phyloP scores from a whole-genome alignment of 148 eudicot species.

The Fagopyrum homotropicum region DNA sequence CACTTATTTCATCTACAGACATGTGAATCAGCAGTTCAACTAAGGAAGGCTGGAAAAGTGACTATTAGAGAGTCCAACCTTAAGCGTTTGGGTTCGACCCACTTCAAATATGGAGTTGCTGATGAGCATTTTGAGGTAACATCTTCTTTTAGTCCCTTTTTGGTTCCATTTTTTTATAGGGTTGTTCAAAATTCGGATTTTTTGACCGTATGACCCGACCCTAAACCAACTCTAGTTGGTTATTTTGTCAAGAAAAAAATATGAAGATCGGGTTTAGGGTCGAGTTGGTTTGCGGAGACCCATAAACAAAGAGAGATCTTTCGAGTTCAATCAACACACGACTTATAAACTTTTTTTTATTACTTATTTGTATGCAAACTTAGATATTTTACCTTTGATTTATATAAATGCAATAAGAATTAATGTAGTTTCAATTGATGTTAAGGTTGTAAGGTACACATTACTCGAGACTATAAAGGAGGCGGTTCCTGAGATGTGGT shows the following conservation, averaged over 20 bases:
- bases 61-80: constrained; percentile 63
- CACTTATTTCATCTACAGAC: constrained; percentile 33
- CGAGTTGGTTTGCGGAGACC: too few species aligned
- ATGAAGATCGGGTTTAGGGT: too few species aligned
- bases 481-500: constrained; percentile 88
- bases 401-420: too few species aligned
- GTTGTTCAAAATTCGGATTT: too few species aligned
- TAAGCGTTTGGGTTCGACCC: constrained; percentile 49
- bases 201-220: too few species aligned
- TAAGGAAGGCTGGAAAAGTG: constrained; percentile 66
- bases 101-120: constrained; percentile 70
- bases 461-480: constrained; percentile 74
- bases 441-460: constrained; percentile 74
- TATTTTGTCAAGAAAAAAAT: too few species aligned
- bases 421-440: neutral
- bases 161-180: neutral
- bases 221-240: too few species aligned
- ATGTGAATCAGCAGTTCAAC: constrained; percentile 83
- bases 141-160: neutral
- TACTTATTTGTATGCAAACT: too few species aligned
- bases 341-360: too few species aligned
- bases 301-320: too few species aligned
- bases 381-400: too few species aligned
- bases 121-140: constrained; percentile 90
- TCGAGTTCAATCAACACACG: too few species aligned